Evolutionary conservation across 371 early-diverging fungal genomes (phyloP).

Genomic region (Globomyces sp.): DNA sequence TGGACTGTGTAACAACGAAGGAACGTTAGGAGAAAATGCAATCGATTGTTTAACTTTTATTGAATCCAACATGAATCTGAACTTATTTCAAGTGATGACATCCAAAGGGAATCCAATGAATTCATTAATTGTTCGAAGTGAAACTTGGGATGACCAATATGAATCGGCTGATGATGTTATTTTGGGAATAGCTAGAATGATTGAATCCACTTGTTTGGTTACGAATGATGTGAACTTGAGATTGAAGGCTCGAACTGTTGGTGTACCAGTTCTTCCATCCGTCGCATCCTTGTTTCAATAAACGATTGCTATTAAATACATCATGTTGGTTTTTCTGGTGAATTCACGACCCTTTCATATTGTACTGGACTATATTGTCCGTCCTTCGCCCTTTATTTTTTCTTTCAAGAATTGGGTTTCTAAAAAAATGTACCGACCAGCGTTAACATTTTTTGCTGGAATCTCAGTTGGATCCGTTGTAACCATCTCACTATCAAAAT

Average conservation of each 20-base stretch:
- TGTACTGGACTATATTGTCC: no score
- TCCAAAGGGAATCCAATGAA: neutral
- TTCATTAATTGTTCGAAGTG: neutral
- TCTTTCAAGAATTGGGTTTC: neutral
- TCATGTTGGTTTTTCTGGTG: no score
- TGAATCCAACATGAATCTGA: neutral
- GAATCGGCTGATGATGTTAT: conserved; percentile 13
- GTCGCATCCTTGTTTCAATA: neutral
- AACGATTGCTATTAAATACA: no score
- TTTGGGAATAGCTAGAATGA: neutral
- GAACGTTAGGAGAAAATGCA: neutral
- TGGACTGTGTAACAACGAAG: neutral
- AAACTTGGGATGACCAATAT: conserved; percentile 2
- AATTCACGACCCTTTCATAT: no score
- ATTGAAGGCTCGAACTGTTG: conserved; percentile 8
- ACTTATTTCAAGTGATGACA: neutral
- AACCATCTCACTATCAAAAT: neutral
- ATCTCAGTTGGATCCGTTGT: neutral
- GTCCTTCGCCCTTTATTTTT: neutral
- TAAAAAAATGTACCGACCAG: neutral
- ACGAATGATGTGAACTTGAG: conserved; percentile 13
- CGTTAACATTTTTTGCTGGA: conserved; percentile 9
- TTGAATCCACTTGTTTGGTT: neutral
- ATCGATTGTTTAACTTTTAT: neutral
- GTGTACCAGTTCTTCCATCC: conserved; percentile 4